Evolutionary conservation across 768 basidiomycete species (phyloP), one percentile per base, ranked within the genome.

Genomic region (Fomitopsis serialis): DNA sequence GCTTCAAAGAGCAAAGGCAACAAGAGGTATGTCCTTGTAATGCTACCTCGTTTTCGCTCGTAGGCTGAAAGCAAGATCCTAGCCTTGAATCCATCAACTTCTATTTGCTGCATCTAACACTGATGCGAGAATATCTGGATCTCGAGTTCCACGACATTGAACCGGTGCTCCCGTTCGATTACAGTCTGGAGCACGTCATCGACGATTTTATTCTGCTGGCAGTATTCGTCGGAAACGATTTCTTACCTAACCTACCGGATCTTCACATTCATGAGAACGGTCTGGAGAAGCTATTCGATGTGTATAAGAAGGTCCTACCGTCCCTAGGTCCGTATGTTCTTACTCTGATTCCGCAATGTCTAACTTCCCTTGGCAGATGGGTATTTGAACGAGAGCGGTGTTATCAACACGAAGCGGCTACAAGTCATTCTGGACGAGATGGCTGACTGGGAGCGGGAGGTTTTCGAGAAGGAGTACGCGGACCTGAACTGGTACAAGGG

Each of bases 251-350:
- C 72, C 70, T 99, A 53, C 97, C 97, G 4, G 94, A 97, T 68
- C 70, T 99, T 24, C 97, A 98, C 66, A 98, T 99, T 66, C 93
- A 98, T 63, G 92, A 97, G 70, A 97, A 98, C 65, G 97, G 92
- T 15, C 67, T 99, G 59, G 94, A 98, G 72, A 80, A 78, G 60
- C 73, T 99, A 54, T 98, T 97, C 68, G 91, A 92, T 10, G 90
- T 98, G 52, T 99, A 99, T 72, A 98, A 98, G 78, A 86, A 84
- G 66, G 81, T 92, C 27, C 68, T 98, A 22, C 94, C 95, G 21
- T 80, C 83, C 45, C 70, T 86, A 63, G 85, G 82, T 83, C 56
- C 53, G 79, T 12, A 11, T n/a, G 32, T 3, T n/a, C n/a, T 25
- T 50, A 21, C 27, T 2, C 42, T 10, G 53, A 22, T 22, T 2